These are phyloP conservation scores for Escovopsis sp. DNA, from an alignment of 2,329 filamentous ascomycete genomes.

Conservation along the genomic window DNA sequence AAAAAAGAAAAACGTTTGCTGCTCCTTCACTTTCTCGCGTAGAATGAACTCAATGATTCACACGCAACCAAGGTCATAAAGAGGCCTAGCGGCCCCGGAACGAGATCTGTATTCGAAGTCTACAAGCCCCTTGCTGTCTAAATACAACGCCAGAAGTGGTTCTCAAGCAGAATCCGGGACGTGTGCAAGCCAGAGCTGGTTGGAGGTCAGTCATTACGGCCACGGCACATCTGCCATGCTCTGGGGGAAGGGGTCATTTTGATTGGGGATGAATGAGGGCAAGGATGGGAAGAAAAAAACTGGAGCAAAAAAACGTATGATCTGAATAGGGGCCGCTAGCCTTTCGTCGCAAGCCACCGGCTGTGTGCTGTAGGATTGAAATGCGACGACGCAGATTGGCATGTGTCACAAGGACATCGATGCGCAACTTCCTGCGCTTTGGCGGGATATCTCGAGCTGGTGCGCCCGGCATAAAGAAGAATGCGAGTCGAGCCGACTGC, in stretches of 20 bases:
- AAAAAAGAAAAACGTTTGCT: no score
- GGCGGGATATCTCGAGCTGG: no score
- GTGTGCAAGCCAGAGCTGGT: slow-evolving; percentile 2
- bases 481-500: no score
- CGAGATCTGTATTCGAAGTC: slow-evolving; percentile 16
- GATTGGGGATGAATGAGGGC: background rate
- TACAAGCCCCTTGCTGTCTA: slow-evolving; percentile 13
- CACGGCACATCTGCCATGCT: slow-evolving; percentile 2
- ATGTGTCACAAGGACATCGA: no score
- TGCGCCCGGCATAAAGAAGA: no score
- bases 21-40: no score
- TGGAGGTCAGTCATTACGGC: slow-evolving; percentile 4
- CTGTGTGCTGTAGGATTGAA: background rate
- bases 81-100: slow-evolving; percentile 5
- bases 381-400: background rate
- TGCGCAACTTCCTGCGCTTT: no score
- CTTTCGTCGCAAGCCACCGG: no score
- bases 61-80: no score
- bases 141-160: slow-evolving; percentile 11
- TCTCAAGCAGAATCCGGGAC: slow-evolving; percentile 7
- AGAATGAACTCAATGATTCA: no score
- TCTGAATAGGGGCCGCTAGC: no score
- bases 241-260: slow-evolving; percentile 1
- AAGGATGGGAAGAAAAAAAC: background rate
- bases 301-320: background rate